Conservation (phyloP, 305 asterid species). For the Euphrasia arctica region DNA sequence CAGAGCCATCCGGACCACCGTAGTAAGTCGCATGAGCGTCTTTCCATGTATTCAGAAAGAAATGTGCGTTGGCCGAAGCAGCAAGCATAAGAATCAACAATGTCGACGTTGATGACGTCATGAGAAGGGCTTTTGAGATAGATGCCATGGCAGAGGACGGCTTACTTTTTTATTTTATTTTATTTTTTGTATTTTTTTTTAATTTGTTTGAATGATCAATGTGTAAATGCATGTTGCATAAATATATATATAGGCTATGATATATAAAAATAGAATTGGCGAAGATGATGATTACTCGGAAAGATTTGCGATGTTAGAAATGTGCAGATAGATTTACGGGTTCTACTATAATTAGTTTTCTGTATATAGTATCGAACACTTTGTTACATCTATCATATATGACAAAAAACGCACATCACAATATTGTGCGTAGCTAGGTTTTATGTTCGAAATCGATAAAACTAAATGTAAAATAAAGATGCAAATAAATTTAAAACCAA, state of each 20-base stretch:
- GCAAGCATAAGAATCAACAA: slow-evolving; percentile 27
- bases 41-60: slow-evolving; percentile 32
- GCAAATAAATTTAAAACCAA: too few relatives aligned
- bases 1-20: slow-evolving; percentile 49
- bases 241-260: neutral
- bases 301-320: too few relatives aligned
- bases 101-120: slow-evolving; percentile 13
- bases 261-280: neutral
- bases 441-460: too few relatives aligned
- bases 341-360: too few relatives aligned
- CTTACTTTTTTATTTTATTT: neutral
- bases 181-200: neutral
- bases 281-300: too few relatives aligned
- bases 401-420: too few relatives aligned
- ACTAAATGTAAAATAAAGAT: too few relatives aligned
- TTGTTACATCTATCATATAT: too few relatives aligned
- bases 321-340: too few relatives aligned
- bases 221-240: neutral
- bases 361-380: too few relatives aligned
- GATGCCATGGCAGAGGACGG: slow-evolving; percentile 31
- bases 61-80: slow-evolving; percentile 24
- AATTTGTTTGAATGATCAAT: neutral
- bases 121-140: slow-evolving; percentile 8
- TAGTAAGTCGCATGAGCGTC: slow-evolving; percentile 61
- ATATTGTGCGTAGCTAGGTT: too few relatives aligned